Base-by-base conservation (phyloP, 1,284 basidiomycete genomes). In the Puccinia polysora region DNA sequence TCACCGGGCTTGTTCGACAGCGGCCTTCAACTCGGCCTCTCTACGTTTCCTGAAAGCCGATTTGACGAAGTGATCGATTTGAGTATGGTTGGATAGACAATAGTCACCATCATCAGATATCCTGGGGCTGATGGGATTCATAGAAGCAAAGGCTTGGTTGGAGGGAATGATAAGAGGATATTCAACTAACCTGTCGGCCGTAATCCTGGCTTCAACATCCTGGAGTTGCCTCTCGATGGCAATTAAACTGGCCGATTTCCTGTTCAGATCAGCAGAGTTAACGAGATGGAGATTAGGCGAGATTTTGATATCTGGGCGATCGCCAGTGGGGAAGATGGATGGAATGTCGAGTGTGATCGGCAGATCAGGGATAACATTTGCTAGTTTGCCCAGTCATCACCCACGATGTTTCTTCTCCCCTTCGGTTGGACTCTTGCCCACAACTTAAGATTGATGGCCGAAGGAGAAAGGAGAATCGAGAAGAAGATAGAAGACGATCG, bases 161-260 rank as follows among this genome's bases (percentile, higher is more conserved):
- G 28, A 38, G 7, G 7, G 40, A 43, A 62, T n/a, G 12, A 23
- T 0, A 36, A n/a, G 28, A 7, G 12, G 34, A 43, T 38, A 2
- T 6, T 4, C 14, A 8, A 64, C 20, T 23, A 32, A 64, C 62
- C 62, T 23, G 50, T 64, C 62, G 28, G 62, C 62, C n/a, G 45
- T 25, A 50, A 64, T 64, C 8, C 28, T 28, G 15, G 62, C 62
- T 32, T 64, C 62, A n/a, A 64, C 23, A 32, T 64, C 43, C n/a
- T 28, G 40, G 23, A 64, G 43, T 64, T 64, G 47, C 30, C 50
- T 49, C 34, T 64, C 62, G 23, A 45, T 45, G 25, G 28, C 40
- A 50, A 64, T 64, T 4, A 64, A 45, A 25, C 47, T 64, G 7
- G 62, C 62, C 7, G 62, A 64, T 64, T 64, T 64, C 28, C 62